Evolutionary conservation across 1,284 basidiomycete genomes (phyloP).

Genomic region (Malassezia slooffiae): DNA sequence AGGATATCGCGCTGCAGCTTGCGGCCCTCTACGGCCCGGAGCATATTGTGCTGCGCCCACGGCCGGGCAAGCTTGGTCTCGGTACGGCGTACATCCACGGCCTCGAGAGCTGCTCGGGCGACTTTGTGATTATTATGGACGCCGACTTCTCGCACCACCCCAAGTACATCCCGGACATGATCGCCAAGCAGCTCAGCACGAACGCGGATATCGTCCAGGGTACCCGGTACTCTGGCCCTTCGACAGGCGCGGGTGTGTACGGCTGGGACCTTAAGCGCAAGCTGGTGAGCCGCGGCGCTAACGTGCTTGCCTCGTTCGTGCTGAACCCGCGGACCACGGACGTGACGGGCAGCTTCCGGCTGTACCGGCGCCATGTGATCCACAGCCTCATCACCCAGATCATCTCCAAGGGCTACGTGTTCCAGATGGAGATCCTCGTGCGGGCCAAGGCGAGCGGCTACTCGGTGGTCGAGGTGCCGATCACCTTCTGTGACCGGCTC

Average conservation of each 20-base stretch:
- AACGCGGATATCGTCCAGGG: slow-evolving; percentile 31
- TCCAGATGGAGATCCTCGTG: slow-evolving; percentile 96
- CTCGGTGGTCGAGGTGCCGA: slow-evolving; percentile 75
- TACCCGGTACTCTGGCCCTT: slow-evolving; percentile 28
- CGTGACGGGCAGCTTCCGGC: slow-evolving; percentile 35
- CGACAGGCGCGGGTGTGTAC: slow-evolving; percentile 30
- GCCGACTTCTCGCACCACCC: slow-evolving; percentile 83
- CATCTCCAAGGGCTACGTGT: slow-evolving; percentile 78
- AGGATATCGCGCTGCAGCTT: slow-evolving; percentile 69
- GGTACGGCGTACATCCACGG: slow-evolving; percentile 88
- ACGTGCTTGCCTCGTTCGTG: slow-evolving; percentile 26
- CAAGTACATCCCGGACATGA: slow-evolving; percentile 32
- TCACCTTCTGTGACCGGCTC: slow-evolving; percentile 83
- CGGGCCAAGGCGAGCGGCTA: slow-evolving; percentile 70
- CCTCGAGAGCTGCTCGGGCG: slow-evolving; percentile 72
- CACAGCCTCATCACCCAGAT: slow-evolving; percentile 70
- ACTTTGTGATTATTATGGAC: slow-evolving; percentile 92
- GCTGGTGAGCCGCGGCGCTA: slow-evolving; percentile 30
- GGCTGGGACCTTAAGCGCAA: slow-evolving; percentile 35
- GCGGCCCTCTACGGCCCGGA: slow-evolving; percentile 68
- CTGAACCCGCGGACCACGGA: slow-evolving; percentile 29
- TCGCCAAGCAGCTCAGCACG: slow-evolving; percentile 17
- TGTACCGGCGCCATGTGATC: slow-evolving; percentile 67
- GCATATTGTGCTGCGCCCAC: slow-evolving; percentile 69
- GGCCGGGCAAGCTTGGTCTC: slow-evolving; percentile 75